A percentile compares a stretch with the other conserved stretches of the same genome.
Conservation (phyloP, 1,139 yeast species). For the Lodderomyces metapsilosis region DNA sequence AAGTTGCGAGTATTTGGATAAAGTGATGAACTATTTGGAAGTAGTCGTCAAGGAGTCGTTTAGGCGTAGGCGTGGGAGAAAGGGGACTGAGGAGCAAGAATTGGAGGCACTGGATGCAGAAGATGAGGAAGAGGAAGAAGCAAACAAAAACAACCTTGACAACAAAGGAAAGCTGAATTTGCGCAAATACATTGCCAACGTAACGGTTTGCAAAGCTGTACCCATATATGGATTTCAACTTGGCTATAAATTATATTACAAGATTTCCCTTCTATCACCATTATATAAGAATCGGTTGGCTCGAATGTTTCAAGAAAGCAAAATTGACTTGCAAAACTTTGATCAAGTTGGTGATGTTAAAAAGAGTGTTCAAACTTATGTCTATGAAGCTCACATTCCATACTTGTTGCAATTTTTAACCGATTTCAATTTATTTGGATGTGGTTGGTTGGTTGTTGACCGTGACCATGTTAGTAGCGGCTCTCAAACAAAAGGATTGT, state of each 20-base stretch:
- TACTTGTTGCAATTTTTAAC: constrained; percentile 71
- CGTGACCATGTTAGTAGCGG: constrained; percentile 9
- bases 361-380: constrained; percentile 4
- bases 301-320: constrained; percentile 55
- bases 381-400: constrained; percentile 80
- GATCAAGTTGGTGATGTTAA: constrained; percentile 5
- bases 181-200: constrained; percentile 57
- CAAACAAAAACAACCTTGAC: constrained; percentile 2
- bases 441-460: constrained; percentile 63
- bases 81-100: constrained; percentile 13
- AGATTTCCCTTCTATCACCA: constrained; percentile 69
- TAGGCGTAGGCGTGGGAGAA: constrained; percentile 11
- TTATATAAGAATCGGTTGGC: constrained; percentile 56
- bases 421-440: constrained; percentile 82
- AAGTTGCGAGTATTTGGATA: constrained; percentile 13
- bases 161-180: constrained; percentile 7
- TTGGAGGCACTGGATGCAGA: constrained; percentile 12
- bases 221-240: constrained; percentile 84
- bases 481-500: constrained; percentile 17
- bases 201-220: constrained; percentile 68
- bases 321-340: constrained; percentile 20
- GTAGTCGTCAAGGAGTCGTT: constrained; percentile 18
- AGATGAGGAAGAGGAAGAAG: constrained; percentile 12
- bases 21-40: constrained; percentile 21
- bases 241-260: constrained; percentile 62